These are phyloP conservation scores for Tulasnella sp. DNA, from an alignment of 768 basidiomycete genomes.

Conservation along the genomic window DNA sequence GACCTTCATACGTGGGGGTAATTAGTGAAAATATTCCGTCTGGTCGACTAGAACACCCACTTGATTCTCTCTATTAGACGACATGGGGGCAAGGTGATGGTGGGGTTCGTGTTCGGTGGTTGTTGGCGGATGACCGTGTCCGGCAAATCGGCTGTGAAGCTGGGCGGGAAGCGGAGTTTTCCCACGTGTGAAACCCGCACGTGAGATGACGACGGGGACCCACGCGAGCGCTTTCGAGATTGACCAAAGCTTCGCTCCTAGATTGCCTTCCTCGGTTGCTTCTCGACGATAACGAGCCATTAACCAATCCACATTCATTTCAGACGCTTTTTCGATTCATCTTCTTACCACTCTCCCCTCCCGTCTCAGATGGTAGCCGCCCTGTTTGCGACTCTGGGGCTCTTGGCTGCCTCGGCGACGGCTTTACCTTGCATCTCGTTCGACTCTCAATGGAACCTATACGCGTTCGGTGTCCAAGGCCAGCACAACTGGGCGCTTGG, in stretches of 20 bases:
- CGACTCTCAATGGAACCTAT: constrained; percentile 72
- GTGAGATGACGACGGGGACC: background rate
- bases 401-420: constrained; percentile 17
- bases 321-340: background rate
- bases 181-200: background rate
- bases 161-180: background rate
- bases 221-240: background rate
- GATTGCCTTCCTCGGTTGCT: background rate
- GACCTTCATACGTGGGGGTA: background rate
- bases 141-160: background rate
- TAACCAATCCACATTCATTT: background rate
- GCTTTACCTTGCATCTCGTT: constrained; percentile 63
- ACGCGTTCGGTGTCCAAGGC: constrained; percentile 74
- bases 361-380: background rate
- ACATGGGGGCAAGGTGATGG: background rate
- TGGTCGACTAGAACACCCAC: background rate
- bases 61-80: background rate
- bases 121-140: background rate
- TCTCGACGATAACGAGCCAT: background rate
- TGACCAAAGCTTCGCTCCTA: background rate
- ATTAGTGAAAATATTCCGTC: background rate
- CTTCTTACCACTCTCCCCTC: background rate
- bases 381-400: background rate
- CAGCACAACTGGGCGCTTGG: constrained; percentile 75
- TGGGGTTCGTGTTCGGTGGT: background rate